phyloP scores from a whole-genome alignment of 2,329 filamentous ascomycete species.

The Clonostachys chloroleuca region DNA sequence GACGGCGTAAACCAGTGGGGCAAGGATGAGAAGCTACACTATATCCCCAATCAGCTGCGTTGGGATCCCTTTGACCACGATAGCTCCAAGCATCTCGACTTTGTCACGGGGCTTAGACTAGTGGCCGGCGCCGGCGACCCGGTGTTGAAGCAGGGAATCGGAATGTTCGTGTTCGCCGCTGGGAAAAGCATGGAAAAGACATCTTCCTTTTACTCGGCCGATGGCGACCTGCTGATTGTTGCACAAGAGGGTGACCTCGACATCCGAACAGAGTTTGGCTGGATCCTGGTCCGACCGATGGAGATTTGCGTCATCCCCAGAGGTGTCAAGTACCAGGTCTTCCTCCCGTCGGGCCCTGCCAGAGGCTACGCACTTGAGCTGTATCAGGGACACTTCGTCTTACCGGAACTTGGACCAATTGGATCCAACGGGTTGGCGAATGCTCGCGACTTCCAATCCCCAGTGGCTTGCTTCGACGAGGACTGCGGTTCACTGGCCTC shows the following conservation, averaged over 20 bases:
- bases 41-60: constrained; percentile 70
- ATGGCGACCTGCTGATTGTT: constrained; percentile 75
- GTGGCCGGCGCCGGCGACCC: constrained; percentile 77
- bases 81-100: constrained; percentile 42
- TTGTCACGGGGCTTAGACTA: constrained; percentile 57
- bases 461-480: constrained; percentile 63
- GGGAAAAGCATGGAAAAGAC: constrained; percentile 72
- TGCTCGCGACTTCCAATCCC: constrained; percentile 69
- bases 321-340: constrained; percentile 69
- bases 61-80: constrained; percentile 80
- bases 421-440: constrained; percentile 74
- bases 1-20: constrained; percentile 7
- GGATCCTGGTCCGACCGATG: constrained; percentile 69
- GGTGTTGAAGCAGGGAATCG: constrained; percentile 72
- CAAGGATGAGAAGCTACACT: constrained; percentile 15
- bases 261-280: constrained; percentile 73
- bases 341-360: constrained; percentile 55
- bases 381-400: constrained; percentile 66
- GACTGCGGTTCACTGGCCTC: constrained; percentile 20
- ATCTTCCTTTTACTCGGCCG: constrained; percentile 78
- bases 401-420: constrained; percentile 70
- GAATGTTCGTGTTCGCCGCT: constrained; percentile 76
- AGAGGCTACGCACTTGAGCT: constrained; percentile 74
- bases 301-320: constrained; percentile 75
- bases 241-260: constrained; percentile 71